Conservation (phyloP, 2,329 filamentous ascomycete species). For the Diaporthe eres region DNA sequence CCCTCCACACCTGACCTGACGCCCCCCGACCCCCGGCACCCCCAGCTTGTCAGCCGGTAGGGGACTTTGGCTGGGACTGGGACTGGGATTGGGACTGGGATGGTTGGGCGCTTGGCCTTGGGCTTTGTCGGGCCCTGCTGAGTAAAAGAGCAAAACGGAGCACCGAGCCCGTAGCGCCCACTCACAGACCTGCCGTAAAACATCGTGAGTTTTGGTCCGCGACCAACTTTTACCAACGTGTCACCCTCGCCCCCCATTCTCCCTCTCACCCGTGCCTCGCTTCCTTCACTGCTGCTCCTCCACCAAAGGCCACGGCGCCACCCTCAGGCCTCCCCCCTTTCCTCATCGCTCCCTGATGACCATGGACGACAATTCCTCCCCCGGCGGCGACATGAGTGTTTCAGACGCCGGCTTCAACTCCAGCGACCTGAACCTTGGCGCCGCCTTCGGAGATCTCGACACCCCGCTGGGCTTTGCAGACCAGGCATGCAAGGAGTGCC, state of each 20-base stretch:
- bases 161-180: constrained; percentile 35
- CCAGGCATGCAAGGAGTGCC: constrained; percentile 58
- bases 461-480: constrained; percentile 45
- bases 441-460: constrained; percentile 42
- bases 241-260: constrained; percentile 30
- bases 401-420: constrained; percentile 37
- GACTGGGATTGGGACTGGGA: background rate
- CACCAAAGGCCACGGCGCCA: constrained; percentile 13
- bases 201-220: constrained; percentile 42
- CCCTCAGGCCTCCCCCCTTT: background rate
- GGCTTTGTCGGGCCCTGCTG: constrained; percentile 25
- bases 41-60: constrained; percentile 24
- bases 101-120: constrained; percentile 32
- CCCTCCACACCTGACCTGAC: constrained; percentile 29
- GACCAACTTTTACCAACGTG: constrained; percentile 40
- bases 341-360: constrained; percentile 15
- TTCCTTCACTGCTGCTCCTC: constrained; percentile 12
- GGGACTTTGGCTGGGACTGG: background rate
- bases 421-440: constrained; percentile 38
- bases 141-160: constrained; percentile 37
- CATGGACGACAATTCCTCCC: constrained; percentile 40
- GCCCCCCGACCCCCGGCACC: constrained; percentile 9
- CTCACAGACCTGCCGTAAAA: constrained; percentile 41
- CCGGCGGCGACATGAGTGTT: constrained; percentile 38
- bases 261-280: constrained; percentile 12